phyloP scores from a whole-genome alignment of 768 basidiomycete genomes.

The Heimioporus sp. region DNA sequence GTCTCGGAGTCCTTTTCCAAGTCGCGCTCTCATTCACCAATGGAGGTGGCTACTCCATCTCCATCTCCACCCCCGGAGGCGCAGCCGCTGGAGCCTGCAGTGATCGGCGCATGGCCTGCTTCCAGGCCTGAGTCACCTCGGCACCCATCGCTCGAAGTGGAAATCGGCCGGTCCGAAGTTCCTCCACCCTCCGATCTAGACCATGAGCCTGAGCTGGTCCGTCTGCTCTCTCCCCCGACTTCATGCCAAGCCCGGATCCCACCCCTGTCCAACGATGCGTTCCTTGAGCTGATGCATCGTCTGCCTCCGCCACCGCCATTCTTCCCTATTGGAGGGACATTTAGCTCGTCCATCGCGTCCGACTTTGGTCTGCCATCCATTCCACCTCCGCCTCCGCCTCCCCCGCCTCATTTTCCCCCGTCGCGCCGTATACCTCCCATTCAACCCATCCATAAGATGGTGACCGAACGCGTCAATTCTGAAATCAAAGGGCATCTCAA shows the following conservation, averaged over 20 bases:
- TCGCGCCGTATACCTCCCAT: constrained; percentile 11
- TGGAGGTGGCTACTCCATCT: constrained; percentile 46
- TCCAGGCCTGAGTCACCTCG: constrained; percentile 36
- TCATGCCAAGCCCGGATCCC: constrained; percentile 11
- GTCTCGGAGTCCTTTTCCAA: constrained; percentile 14
- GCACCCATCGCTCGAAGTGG: constrained; percentile 13
- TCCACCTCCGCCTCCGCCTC: constrained; percentile 6
- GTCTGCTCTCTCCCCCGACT: background rate
- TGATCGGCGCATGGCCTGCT: constrained; percentile 45
- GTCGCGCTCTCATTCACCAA: constrained; percentile 45
- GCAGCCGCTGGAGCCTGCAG: constrained; percentile 32
- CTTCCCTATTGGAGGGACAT: constrained; percentile 17
- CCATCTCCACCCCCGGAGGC: constrained; percentile 22
- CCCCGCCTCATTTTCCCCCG: background rate
- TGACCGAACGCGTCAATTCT: constrained; percentile 20
- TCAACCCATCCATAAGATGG: constrained; percentile 11
- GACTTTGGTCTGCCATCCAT: constrained; percentile 18
- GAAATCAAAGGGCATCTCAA: constrained; percentile 23
- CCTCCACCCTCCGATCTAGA: background rate
- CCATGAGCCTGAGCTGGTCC: constrained; percentile 4
- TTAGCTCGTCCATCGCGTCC: constrained; percentile 17
- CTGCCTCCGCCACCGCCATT: constrained; percentile 16
- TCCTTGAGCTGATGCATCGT: constrained; percentile 16
- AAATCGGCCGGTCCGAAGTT: constrained; percentile 8
- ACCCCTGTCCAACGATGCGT: constrained; percentile 7